A percentile compares a stretch with the other conserved stretches of the same genome.
Evolutionary conservation across 169 alveolate genomes (phyloP).

Genomic region (Eimeria zaria): DNA sequence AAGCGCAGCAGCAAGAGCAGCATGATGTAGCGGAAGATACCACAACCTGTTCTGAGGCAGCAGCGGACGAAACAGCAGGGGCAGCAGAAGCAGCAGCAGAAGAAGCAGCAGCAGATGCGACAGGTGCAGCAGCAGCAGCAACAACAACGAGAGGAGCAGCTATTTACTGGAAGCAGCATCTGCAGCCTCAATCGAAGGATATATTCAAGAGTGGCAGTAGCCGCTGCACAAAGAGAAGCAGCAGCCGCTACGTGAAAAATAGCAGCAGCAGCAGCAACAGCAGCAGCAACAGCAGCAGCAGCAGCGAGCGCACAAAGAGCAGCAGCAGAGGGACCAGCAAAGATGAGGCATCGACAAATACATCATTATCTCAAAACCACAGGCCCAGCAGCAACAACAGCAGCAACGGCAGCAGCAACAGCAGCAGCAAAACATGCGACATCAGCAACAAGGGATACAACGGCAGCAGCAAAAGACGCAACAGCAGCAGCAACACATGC

Average conservation of each 20-base stretch:
- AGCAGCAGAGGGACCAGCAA: background rate
- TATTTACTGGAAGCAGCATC: conserved; percentile 7
- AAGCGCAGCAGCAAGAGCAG: conserved; percentile 5
- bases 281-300: conserved; percentile 53
- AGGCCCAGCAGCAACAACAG: background rate
- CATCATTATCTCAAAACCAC: background rate
- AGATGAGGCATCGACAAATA: background rate
- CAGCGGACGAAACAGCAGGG: background rate
- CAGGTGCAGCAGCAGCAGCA: background rate
- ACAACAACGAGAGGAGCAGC: conserved; percentile 16
- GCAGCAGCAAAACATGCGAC: no score
- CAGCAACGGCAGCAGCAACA: background rate
- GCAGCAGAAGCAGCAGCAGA: conserved; percentile 24
- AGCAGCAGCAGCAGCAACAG: background rate
- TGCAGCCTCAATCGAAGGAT: conserved; percentile 7
- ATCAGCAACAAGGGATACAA: no score
- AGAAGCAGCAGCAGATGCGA: background rate
- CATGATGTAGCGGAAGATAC: background rate
- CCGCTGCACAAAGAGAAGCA: conserved; percentile 1
- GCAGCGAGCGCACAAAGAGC: background rate
- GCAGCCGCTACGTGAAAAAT: no score
- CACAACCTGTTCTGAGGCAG: background rate
- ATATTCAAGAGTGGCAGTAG: background rate
- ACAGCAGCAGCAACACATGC: background rate
- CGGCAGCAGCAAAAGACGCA: no score